Evolutionary conservation across 208 protist genomes (phyloP), one percentile per base, ranked within the genome.

Genomic region (Giardia duodenalis): DNA sequence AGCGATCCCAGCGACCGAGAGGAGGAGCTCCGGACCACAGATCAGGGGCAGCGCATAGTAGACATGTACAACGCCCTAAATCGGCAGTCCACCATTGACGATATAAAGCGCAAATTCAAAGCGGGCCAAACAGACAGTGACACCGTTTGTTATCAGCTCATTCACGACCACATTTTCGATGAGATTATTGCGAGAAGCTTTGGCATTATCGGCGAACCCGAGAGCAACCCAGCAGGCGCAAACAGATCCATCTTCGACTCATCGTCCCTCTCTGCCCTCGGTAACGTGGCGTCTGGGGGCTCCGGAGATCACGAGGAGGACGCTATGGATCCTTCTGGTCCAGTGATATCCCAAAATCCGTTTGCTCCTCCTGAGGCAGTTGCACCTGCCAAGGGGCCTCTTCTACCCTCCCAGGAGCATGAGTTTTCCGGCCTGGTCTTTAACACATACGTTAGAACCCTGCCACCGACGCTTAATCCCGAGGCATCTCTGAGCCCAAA

Each of bases 401-500:
- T n/a, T n/a, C n/a, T n/a, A 39, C 76, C 76, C 39, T 42, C 22
- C 4, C 2, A 87, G 44, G 44, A 43, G 0, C 10, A 91, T 2
- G 88, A 91, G 4, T 91, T 91, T n/a, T 47, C 1, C 2, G 88
- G 88, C 44, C 30, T 91, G n/a, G 10, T 45, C 2, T 91, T 47
- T 47, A 45, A 91, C n/a, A 91, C 88, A 43, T 91, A 47, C 44
- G 43, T 45, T 4, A 91, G 57, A 39, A 30, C 57, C n/a, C n/a
- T n/a, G n/a, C n/a, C n/a, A n/a, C n/a, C n/a, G n/a, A n/a, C n/a
- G n/a, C n/a, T n/a, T n/a, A n/a, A n/a, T n/a, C n/a, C n/a, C n/a
- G n/a, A n/a, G n/a, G n/a, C n/a, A n/a, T n/a, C n/a, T n/a, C n/a
- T n/a, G n/a, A n/a, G n/a, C n/a, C n/a, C n/a, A n/a, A n/a, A n/a